A percentile compares a stretch with the other conserved stretches of the same genome.
These are phyloP conservation scores for Alternaria arbusti DNA, from an alignment of 2,329 filamentous ascomycete genomes.

Conservation along the genomic window DNA sequence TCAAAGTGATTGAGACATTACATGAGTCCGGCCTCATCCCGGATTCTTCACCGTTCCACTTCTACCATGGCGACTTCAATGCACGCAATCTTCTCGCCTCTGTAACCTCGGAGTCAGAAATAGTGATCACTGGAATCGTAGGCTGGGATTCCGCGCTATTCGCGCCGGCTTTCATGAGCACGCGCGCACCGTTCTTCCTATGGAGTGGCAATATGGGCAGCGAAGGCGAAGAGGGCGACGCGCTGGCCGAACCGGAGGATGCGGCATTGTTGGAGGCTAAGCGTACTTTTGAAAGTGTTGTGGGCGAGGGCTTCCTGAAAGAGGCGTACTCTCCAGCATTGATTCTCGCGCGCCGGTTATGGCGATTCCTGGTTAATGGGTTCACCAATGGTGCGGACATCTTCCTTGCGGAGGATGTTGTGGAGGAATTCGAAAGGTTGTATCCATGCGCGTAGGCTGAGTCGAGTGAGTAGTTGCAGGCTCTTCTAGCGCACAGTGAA, in stretches of 20 bases:
- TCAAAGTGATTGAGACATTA: background rate
- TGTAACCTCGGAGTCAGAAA: background rate
- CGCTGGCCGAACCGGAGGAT: background rate
- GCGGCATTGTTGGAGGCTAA: background rate
- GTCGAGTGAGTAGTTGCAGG: too few relatives aligned
- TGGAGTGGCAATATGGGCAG: constrained; percentile 8
- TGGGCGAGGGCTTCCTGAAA: background rate
- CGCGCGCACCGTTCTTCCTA: constrained; percentile 22
- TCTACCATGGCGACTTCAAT: background rate
- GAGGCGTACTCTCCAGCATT: background rate
- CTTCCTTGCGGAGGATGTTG: background rate
- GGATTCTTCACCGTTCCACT: background rate
- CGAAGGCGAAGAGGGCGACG: background rate
- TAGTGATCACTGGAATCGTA: constrained; percentile 26
- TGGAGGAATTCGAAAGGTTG: background rate
- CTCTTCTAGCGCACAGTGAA: too few relatives aligned
- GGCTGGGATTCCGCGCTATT: constrained; percentile 34
- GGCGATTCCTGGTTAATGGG: background rate
- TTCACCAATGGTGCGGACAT: background rate
- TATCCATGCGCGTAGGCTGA: background rate
- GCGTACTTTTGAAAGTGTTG: background rate
- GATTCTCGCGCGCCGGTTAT: background rate
- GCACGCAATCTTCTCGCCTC: background rate
- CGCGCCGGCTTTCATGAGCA: constrained; percentile 22
- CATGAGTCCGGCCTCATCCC: background rate